These are phyloP conservation scores for Favolaschia claudopus DNA, from an alignment of 768 basidiomycete genomes.

Conservation along the genomic window DNA sequence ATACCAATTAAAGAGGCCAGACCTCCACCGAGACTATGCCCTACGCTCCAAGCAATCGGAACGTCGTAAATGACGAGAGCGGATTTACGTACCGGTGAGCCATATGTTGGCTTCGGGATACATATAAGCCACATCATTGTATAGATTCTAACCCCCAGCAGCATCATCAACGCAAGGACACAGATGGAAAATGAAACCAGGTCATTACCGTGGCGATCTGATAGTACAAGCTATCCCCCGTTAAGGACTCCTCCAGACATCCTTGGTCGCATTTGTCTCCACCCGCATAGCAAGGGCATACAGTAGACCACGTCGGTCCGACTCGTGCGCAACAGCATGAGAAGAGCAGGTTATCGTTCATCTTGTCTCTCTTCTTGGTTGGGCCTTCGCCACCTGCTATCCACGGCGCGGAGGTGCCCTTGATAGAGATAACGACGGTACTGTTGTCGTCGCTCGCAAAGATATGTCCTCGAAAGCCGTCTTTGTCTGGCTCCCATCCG, in stretches of 20 bases:
- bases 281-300: conserved; percentile 87
- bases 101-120: too few species aligned
- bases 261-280: conserved; percentile 78
- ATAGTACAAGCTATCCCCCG: conserved; percentile 89
- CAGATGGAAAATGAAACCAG: too few species aligned
- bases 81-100: too few species aligned
- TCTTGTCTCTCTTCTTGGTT: conserved; percentile 87
- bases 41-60: too few species aligned
- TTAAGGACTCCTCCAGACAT: conserved; percentile 81
- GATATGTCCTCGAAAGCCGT: conserved; percentile 91
- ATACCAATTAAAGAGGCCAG: too few species aligned
- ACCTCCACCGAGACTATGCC: too few species aligned
- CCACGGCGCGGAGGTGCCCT: conserved; percentile 89
- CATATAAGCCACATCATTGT: too few species aligned
- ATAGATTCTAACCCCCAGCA: too few species aligned
- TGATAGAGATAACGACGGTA: conserved; percentile 88
- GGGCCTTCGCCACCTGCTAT: conserved; percentile 77
- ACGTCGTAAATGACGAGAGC: too few species aligned
- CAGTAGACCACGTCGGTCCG: conserved; percentile 93
- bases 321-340: conserved; percentile 96
- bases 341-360: conserved; percentile 95
- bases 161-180: too few species aligned
- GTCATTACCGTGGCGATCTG: conserved; percentile 82
- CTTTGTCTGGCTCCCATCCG: conserved; percentile 90
- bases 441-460: conserved; percentile 86